Conservation (phyloP, 345 rosid species). For the Ceriops decandra region DNA sequence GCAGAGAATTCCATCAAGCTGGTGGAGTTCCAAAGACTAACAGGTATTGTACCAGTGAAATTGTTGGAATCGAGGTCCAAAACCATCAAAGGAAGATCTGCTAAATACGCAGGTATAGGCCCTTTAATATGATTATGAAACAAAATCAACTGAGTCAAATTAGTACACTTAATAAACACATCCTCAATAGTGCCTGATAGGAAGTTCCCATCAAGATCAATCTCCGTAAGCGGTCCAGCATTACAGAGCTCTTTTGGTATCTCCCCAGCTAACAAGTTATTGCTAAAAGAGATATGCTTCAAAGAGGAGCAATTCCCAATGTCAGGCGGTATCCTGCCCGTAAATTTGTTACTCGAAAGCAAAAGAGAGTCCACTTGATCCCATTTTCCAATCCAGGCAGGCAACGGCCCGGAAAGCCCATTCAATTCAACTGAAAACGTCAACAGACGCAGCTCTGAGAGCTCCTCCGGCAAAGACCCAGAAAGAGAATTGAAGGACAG, state of each 20-base stretch:
- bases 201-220: slow-evolving; percentile 56
- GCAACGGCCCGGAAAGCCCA: slow-evolving; percentile 62
- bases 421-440: slow-evolving; percentile 75
- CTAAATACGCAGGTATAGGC: slow-evolving; percentile 53
- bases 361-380: slow-evolving; percentile 52
- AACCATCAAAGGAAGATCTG: slow-evolving; percentile 65
- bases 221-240: slow-evolving; percentile 48
- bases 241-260: slow-evolving; percentile 72
- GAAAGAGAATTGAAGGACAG: slow-evolving; percentile 69
- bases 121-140: slow-evolving; percentile 55
- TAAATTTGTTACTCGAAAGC: slow-evolving; percentile 52
- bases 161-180: slow-evolving; percentile 52
- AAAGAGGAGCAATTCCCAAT: slow-evolving; percentile 57
- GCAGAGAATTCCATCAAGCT: slow-evolving; percentile 76
- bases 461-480: slow-evolving; percentile 61
- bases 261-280: slow-evolving; percentile 53
- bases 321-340: slow-evolving; percentile 55
- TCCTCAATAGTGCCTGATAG: slow-evolving; percentile 54
- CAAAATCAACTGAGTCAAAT: slow-evolving; percentile 59
- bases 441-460: slow-evolving; percentile 51
- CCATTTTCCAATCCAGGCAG: slow-evolving; percentile 79
- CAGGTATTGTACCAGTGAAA: slow-evolving; percentile 61
- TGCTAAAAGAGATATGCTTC: slow-evolving; percentile 51
- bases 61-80: slow-evolving; percentile 74
- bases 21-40: slow-evolving; percentile 54